A percentile compares a stretch with the other conserved stretches of the same genome.
phyloP scores from a whole-genome alignment of 371 early-diverging fungal genomes.

The Lichtheimia hyalospora region DNA sequence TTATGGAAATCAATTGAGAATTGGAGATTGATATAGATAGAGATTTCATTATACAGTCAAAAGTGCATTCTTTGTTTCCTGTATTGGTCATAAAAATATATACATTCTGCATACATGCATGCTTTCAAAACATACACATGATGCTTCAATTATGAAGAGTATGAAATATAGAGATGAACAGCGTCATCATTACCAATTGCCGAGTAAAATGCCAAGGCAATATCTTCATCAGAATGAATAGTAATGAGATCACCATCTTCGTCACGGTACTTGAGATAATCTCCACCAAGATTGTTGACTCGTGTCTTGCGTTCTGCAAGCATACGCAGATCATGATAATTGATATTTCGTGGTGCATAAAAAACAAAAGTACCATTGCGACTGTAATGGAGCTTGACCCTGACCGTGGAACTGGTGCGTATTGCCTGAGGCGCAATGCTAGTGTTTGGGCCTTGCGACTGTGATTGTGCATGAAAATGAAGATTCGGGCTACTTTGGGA shows the following conservation, averaged over 20 bases:
- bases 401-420: conserved; percentile 56
- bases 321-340: conserved; percentile 65
- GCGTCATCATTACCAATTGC: conserved; percentile 24
- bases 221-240: conserved; percentile 80
- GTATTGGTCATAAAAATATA: not conserved
- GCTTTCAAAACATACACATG: not conserved
- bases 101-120: not conserved
- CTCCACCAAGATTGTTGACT: conserved; percentile 17
- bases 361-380: conserved; percentile 79
- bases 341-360: conserved; percentile 69
- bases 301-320: conserved; percentile 78
- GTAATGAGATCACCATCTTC: conserved; percentile 83
- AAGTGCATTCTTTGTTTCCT: not conserved
- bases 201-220: conserved; percentile 76
- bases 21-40: conserved; percentile 33
- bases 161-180: conserved; percentile 10
- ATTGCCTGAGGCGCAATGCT: conserved; percentile 1
- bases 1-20: conserved; percentile 31
- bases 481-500: conserved; percentile 53
- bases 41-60: not conserved
- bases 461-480: not conserved
- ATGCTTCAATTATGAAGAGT: not conserved
- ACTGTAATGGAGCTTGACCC: conserved; percentile 79
- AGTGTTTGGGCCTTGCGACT: not conserved
- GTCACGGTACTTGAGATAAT: conserved; percentile 72